Percentiles rank a stretch among this genome's conserved stretches.
Conservation (phyloP, 2,329 filamentous ascomycete genomes). For the Ophiocordyceps camponoti-rufipedis region DNA sequence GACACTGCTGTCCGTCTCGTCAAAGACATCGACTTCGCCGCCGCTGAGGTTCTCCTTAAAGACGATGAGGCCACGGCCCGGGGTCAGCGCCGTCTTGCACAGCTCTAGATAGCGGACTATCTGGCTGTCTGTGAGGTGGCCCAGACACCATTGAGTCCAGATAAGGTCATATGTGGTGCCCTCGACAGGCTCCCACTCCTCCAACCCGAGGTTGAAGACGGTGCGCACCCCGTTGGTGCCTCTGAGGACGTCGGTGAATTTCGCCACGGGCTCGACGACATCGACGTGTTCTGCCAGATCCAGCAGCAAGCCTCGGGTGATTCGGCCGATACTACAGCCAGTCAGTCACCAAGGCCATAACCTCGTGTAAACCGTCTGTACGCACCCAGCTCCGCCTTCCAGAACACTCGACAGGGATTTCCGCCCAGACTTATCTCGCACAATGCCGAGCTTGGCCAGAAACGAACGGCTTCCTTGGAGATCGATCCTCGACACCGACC, state of each 20-base stretch:
- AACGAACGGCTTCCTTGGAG: conserved; percentile 53
- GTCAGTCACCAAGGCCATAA: too few relatives aligned
- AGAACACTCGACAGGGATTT: conserved; percentile 11
- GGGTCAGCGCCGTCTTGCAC: conserved; percentile 27
- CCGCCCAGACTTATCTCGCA: conserved; percentile 13
- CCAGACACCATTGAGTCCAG: conserved; percentile 84
- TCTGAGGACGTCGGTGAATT: conserved; percentile 51
- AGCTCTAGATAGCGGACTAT: conserved; percentile 47
- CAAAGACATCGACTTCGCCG: conserved; percentile 47
- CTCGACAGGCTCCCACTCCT: conserved; percentile 41
- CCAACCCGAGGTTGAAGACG: conserved; percentile 55
- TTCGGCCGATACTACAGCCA: conserved; percentile 50
- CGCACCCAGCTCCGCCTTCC: conserved; percentile 22
- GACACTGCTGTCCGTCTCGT: conserved; percentile 58
- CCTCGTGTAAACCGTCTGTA: background rate
- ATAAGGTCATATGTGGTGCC: conserved; percentile 53
- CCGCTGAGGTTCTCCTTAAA: conserved; percentile 51
- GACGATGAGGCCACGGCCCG: conserved; percentile 15
- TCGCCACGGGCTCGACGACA: conserved; percentile 66
- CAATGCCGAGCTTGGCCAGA: conserved; percentile 42
- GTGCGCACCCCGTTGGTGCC: conserved; percentile 38
- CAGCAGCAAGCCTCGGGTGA: conserved; percentile 62
- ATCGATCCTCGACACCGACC: conserved; percentile 39
- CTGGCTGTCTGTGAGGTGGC: conserved; percentile 61
- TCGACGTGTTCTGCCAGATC: conserved; percentile 56